Evolutionary conservation across 1,139 yeast species (phyloP).

Genomic region (Lodderomyces jiufengensis): DNA sequence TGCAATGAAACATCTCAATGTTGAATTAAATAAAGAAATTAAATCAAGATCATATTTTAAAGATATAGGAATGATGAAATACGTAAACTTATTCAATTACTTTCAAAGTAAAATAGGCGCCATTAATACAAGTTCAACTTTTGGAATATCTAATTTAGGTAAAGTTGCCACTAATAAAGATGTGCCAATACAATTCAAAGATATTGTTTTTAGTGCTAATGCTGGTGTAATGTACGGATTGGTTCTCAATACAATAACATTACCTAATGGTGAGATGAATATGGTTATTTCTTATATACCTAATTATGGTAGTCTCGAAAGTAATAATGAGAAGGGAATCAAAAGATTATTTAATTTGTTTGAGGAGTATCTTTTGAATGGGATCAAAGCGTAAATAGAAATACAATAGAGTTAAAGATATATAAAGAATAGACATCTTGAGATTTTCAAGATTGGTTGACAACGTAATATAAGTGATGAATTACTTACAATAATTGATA

Average conservation of each 20-base stretch:
- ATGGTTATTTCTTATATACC: constrained; percentile 20
- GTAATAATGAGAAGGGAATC: too few relatives aligned
- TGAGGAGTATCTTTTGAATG: too few relatives aligned
- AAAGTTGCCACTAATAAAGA: constrained; percentile 9
- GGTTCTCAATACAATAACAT: constrained; percentile 19
- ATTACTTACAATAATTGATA: too few relatives aligned
- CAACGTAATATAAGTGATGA: too few relatives aligned
- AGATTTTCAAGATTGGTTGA: too few relatives aligned
- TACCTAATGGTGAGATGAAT: constrained; percentile 18
- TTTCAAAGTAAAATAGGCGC: constrained; percentile 12
- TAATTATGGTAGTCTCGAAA: constrained; percentile 12
- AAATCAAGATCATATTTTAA: constrained; percentile 15
- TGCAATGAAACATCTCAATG: constrained; percentile 16
- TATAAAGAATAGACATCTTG: too few relatives aligned
- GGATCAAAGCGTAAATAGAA: too few relatives aligned
- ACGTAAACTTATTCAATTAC: constrained; percentile 14
- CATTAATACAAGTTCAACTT: constrained; percentile 14
- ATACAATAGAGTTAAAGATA: too few relatives aligned
- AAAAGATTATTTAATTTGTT: too few relatives aligned
- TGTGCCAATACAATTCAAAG: too few relatives aligned
- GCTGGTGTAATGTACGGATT: constrained; percentile 20
- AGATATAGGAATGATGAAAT: constrained; percentile 15
- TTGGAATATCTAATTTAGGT: constrained; percentile 24
- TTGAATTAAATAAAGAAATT: constrained; percentile 13
- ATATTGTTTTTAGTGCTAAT: constrained; percentile 21